These are phyloP conservation scores for Saccharum spontaneum DNA, from an alignment of 176 grass and related monocot species.

Conservation along the genomic window DNA sequence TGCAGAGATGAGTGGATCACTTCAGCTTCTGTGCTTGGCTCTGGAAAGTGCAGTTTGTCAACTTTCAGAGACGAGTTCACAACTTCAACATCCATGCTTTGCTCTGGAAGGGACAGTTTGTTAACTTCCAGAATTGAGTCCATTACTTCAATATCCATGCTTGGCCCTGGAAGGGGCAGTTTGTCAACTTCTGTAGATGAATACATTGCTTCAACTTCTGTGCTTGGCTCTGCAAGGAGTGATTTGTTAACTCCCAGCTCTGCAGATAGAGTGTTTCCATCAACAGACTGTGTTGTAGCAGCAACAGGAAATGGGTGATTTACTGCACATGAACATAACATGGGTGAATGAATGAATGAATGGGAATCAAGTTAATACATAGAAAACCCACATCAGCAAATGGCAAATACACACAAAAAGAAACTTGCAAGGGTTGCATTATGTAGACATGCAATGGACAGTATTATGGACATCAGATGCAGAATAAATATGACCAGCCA, in stretches of 20 bases:
- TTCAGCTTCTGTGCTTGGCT: constrained; percentile 9
- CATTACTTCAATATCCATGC: background rate
- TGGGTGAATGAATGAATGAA: constrained; percentile 14
- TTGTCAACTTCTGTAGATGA: background rate
- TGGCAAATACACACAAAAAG: background rate
- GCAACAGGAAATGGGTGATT: constrained; percentile 19
- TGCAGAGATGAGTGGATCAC: background rate
- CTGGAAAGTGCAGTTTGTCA: background rate
- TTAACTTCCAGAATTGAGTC: background rate
- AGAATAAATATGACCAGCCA: background rate
- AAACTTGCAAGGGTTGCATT: background rate
- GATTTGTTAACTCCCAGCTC: background rate
- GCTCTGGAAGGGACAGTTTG: background rate
- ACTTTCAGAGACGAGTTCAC: background rate
- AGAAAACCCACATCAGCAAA: background rate
- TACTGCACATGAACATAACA: constrained; percentile 35
- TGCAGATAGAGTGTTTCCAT: background rate
- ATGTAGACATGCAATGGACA: background rate
- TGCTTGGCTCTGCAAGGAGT: background rate
- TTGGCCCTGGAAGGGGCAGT: constrained; percentile 2
- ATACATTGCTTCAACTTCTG: background rate
- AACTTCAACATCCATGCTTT: background rate
- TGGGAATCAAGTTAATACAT: background rate
- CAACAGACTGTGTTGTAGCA: constrained; percentile 14
- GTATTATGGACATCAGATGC: background rate